phyloP scores from a whole-genome alignment of 257 asterid species.

The Ligustrum vulgare region DNA sequence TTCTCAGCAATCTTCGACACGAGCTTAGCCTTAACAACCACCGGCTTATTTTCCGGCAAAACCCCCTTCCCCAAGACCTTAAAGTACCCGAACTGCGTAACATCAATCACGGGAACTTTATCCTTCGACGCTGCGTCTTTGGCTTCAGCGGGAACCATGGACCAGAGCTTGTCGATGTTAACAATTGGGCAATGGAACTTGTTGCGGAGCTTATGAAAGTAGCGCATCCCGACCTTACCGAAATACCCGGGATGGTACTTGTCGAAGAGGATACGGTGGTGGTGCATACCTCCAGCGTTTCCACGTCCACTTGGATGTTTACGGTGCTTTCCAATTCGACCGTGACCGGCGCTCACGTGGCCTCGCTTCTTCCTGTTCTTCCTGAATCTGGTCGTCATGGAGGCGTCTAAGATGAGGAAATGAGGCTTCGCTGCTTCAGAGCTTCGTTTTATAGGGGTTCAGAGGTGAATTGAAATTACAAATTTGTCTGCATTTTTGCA shows the following conservation, averaged over 20 bases:
- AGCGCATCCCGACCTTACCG: slow-evolving; percentile 26
- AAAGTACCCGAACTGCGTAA: slow-evolving; percentile 32
- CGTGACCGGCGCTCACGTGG: slow-evolving; percentile 32
- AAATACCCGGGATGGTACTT: slow-evolving; percentile 38
- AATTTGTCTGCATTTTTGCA: not conserved
- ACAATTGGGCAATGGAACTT: slow-evolving; percentile 36
- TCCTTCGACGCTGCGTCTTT: slow-evolving; percentile 31
- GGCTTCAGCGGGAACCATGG: slow-evolving; percentile 27
- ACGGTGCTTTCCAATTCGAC: slow-evolving; percentile 19
- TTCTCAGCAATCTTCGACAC: slow-evolving; percentile 31
- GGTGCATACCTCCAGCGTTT: slow-evolving; percentile 35
- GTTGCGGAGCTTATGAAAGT: slow-evolving; percentile 38
- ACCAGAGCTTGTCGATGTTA: slow-evolving; percentile 34
- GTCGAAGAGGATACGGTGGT: slow-evolving; percentile 42
- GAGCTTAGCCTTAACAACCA: slow-evolving; percentile 35
- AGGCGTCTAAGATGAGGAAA: not conserved
- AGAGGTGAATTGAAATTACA: not conserved
- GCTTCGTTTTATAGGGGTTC: not conserved
- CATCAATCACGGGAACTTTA: slow-evolving; percentile 26
- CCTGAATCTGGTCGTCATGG: slow-evolving; percentile 30
- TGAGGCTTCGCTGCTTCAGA: not conserved
- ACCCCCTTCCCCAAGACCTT: slow-evolving; percentile 33
- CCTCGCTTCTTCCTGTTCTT: slow-evolving; percentile 34
- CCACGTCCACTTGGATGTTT: slow-evolving; percentile 36
- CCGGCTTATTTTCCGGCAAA: slow-evolving; percentile 28